Base-by-base conservation (phyloP, 176 grass and related monocot genomes). In the Musa acuminata region DNA sequence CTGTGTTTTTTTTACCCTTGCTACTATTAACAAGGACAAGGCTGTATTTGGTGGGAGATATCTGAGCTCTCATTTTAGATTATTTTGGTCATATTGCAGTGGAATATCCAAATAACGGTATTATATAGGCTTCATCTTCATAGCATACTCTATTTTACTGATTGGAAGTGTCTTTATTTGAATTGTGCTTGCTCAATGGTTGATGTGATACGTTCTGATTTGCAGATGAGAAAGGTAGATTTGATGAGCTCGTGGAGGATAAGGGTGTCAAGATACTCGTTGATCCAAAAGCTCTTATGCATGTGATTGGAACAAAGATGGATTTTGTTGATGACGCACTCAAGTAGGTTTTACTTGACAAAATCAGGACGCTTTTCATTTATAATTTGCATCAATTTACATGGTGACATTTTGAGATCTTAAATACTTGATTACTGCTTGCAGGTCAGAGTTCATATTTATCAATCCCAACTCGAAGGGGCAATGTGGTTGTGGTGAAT, bases 221-320 rank as follows among this genome's bases (percentile, higher is more conserved):
- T 80, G 74, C 89, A 97, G 93, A 93, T 83, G 93, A 89, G 68
- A 97, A 93, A 75, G 90, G 83, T 13, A 90, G 85, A 80, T 93
- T 90, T 78, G 93, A 93, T 58, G 93, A 93, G 76, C 74, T 92
- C 74, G 85, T 92, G 1, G 85, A 92, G 75, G 93, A 93, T 17
- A 93, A 88, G 58, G 93, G 93, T 50, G 93, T 97, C n/a, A 88
- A 92, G 79, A 85, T 97, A 52, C 82, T 97, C 69, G 86, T 97
- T 4, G 90, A 97, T 48, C 93, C 90, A 23, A 97, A 97, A 72
- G 93, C 90, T 75, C 82, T 93, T 48, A 90, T 97, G 87, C 93
- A 97, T 86, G 93, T 93, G 25, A 93, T 97, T 0, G 87, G 93
- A 66, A 97, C 90, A 62, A 93, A 93, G 82, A 97, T 97, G 90